Evolutionary conservation across 805 yeast genomes (phyloP).

Genomic region (Wickerhamiella nectarea): DNA sequence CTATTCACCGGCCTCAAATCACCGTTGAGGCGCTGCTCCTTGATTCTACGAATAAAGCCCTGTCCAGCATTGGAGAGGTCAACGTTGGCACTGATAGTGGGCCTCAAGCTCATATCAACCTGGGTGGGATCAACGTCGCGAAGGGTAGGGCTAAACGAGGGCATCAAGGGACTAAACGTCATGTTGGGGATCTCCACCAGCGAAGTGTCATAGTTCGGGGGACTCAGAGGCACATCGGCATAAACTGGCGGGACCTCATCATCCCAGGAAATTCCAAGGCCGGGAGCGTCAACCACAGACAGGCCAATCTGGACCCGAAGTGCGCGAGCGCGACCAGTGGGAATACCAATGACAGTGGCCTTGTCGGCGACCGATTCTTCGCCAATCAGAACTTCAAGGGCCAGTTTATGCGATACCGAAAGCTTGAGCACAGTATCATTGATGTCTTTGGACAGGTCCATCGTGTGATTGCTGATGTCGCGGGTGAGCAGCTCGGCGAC

Average conservation of each 20-base stretch:
- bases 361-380: conserved; percentile 43
- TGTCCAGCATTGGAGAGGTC: not conserved
- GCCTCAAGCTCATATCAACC: not conserved
- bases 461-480: conserved; percentile 21
- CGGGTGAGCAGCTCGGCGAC: conserved; percentile 44
- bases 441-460: conserved; percentile 31
- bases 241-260: conserved; percentile 98
- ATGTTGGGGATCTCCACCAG: conserved; percentile 20
- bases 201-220: conserved; percentile 56
- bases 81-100: not conserved
- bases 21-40: not conserved
- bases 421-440: conserved; percentile 73
- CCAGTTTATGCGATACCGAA: conserved; percentile 57
- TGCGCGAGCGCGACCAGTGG: conserved; percentile 88
- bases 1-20: conserved; percentile 5
- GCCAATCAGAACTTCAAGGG: conserved; percentile 85
- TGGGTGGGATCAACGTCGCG: conserved; percentile 20
- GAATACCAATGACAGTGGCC: conserved; percentile 24
- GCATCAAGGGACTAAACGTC: conserved; percentile 13
- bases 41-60: not conserved
- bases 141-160: conserved; percentile 18
- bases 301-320: conserved; percentile 86
- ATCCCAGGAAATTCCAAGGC: conserved; percentile 95
- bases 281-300: conserved; percentile 77
- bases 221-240: conserved; percentile 72